Evolutionary conservation across 495 filamentous ascomycete species (phyloP).

Genomic region (Tetracladium marchalianum): DNA sequence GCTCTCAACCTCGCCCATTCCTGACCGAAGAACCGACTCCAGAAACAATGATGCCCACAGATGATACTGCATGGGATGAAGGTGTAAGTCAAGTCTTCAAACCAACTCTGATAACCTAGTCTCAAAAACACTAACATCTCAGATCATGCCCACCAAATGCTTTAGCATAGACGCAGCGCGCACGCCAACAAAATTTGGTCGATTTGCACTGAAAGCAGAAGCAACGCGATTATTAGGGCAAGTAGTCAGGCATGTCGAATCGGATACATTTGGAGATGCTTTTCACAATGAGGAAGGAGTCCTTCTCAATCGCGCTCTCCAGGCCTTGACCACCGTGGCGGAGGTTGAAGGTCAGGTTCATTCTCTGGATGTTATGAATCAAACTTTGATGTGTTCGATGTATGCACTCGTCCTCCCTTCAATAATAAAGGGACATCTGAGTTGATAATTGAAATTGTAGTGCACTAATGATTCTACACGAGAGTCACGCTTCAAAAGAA

Average conservation of each 20-base stretch:
- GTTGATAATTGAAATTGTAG: no score
- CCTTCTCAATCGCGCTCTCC: slow-evolving; percentile 3
- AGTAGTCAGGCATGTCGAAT: background rate
- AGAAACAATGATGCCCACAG: slow-evolving; percentile 28
- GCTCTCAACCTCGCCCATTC: background rate
- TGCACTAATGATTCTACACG: background rate
- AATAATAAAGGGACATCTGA: no score
- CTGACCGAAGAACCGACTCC: slow-evolving; percentile 27
- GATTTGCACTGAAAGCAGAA: background rate
- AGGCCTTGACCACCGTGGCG: background rate
- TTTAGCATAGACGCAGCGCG: background rate
- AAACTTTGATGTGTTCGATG: slow-evolving; percentile 3
- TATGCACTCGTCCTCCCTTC: background rate
- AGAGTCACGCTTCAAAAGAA: background rate
- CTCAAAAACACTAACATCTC: background rate
- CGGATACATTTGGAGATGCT: background rate
- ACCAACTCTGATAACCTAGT: background rate
- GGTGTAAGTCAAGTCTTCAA: background rate
- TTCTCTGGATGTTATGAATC: slow-evolving; percentile 4
- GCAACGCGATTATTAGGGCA: background rate
- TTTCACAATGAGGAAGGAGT: slow-evolving; percentile 2
- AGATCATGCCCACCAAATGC: slow-evolving; percentile 1
- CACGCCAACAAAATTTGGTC: background rate
- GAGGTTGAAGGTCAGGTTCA: slow-evolving; percentile 1
- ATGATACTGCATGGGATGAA: slow-evolving; percentile 32